Evolutionary conservation across 2,329 filamentous ascomycete species (phyloP).

Genomic region (Botrytis fragariae): DNA sequence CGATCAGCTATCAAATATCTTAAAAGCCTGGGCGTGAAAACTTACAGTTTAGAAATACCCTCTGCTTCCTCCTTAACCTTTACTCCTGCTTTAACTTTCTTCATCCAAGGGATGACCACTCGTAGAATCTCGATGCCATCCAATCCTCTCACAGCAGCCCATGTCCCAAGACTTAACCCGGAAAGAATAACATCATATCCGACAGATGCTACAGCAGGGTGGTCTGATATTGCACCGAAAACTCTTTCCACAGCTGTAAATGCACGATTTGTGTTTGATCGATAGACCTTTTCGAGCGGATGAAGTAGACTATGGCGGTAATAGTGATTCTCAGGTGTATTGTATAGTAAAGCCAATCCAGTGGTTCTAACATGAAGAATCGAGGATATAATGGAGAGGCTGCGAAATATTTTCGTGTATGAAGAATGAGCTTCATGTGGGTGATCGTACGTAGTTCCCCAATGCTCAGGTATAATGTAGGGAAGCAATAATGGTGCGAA

Average conservation of each 20-base stretch:
- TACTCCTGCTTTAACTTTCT: background rate
- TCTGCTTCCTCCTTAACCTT: conserved; percentile 4
- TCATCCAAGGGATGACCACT: conserved; percentile 39
- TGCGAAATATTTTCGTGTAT: conserved; percentile 48
- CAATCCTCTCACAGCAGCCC: conserved; percentile 54
- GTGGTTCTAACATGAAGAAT: conserved; percentile 48
- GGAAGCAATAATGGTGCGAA: conserved; percentile 48
- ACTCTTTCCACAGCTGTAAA: conserved; percentile 47
- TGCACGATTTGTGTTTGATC: conserved; percentile 46
- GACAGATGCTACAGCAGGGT: conserved; percentile 56
- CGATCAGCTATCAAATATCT: background rate
- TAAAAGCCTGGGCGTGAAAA: background rate
- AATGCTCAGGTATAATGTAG: conserved; percentile 48
- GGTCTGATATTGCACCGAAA: conserved; percentile 51
- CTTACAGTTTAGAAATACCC: background rate
- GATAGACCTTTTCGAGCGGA: conserved; percentile 47
- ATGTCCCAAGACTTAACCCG: conserved; percentile 51
- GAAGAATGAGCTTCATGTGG: conserved; percentile 42
- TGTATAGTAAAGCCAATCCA: conserved; percentile 45
- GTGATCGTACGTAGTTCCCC: conserved; percentile 47
- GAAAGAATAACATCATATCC: conserved; percentile 59
- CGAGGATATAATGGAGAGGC: conserved; percentile 46
- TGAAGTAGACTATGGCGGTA: conserved; percentile 50
- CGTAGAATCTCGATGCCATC: conserved; percentile 50
- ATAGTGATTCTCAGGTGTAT: conserved; percentile 47